A percentile compares a stretch with the other conserved stretches of the same genome.
Conservation (phyloP, 805 yeast species). For the Debaryomyces maramus region DNA sequence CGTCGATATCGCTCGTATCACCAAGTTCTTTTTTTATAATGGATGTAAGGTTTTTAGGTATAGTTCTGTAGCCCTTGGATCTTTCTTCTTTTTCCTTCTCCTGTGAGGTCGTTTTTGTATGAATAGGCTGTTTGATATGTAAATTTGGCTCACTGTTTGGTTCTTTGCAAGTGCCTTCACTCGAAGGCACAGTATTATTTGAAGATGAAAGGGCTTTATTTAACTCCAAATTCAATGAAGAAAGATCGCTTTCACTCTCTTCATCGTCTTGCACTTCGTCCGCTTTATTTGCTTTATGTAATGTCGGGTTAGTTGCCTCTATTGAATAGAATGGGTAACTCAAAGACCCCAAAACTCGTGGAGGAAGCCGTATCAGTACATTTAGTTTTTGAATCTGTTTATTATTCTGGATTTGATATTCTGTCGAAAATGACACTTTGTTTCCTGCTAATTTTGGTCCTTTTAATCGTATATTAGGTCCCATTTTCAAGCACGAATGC, state of each 20-base stretch:
- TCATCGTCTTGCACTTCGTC: slow-evolving; percentile 4
- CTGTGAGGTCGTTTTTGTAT: no score
- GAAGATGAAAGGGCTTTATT: slow-evolving; percentile 14
- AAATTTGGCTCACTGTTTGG: no score
- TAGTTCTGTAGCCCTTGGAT: slow-evolving; percentile 15
- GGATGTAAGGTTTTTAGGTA: slow-evolving; percentile 30
- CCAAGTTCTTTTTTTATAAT: slow-evolving; percentile 29
- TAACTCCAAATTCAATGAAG: slow-evolving; percentile 18
- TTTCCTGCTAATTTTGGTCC: slow-evolving; percentile 11
- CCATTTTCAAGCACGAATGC: slow-evolving; percentile 6
- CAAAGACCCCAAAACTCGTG: slow-evolving; percentile 5
- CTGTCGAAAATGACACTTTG: slow-evolving; percentile 8
- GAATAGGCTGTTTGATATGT: no score
- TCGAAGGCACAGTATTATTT: slow-evolving; percentile 1
- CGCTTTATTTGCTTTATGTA: no score
- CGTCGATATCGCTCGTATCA: slow-evolving; percentile 22
- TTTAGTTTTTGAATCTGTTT: slow-evolving; percentile 8
- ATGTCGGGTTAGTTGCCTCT: neutral
- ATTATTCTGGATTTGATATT: slow-evolving; percentile 6
- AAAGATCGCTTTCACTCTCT: slow-evolving; percentile 14
- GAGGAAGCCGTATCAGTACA: slow-evolving; percentile 12
- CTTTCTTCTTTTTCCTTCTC: neutral
- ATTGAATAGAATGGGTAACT: neutral
- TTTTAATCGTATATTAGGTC: slow-evolving; percentile 11
- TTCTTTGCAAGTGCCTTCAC: neutral